Percentiles rank a stretch among this genome's conserved stretches.
Evolutionary conservation across 176 grass and related monocot genomes (phyloP).

Genomic region (Ananas comosus): DNA sequence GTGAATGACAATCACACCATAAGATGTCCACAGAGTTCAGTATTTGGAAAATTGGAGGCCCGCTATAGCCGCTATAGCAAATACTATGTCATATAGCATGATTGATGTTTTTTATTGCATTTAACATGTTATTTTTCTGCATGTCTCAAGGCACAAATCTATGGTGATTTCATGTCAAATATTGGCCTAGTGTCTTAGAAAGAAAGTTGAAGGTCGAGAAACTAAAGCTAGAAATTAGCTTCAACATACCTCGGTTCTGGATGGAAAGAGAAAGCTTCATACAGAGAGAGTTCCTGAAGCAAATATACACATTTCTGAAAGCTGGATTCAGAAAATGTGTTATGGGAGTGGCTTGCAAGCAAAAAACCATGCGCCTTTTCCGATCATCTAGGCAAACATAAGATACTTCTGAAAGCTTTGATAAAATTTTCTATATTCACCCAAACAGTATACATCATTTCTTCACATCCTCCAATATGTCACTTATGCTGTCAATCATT

Average conservation of each 20-base stretch:
- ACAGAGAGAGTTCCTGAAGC: background rate
- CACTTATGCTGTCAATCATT: constrained; percentile 13
- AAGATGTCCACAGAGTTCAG: too few relatives aligned
- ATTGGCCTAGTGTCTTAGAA: too few relatives aligned
- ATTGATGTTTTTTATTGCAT: too few relatives aligned
- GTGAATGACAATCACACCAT: too few relatives aligned
- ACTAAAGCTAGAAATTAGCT: background rate
- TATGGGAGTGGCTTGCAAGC: background rate
- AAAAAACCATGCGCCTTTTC: background rate
- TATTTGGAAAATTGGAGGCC: too few relatives aligned
- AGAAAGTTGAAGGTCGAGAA: background rate
- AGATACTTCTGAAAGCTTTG: background rate
- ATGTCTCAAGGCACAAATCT: too few relatives aligned
- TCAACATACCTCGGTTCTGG: background rate
- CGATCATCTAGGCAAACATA: background rate
- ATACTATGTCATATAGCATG: too few relatives aligned
- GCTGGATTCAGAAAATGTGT: background rate
- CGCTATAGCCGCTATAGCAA: too few relatives aligned
- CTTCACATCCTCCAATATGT: constrained; percentile 22
- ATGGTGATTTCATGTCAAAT: too few relatives aligned
- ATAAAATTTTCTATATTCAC: background rate
- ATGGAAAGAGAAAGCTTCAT: background rate
- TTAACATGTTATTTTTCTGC: too few relatives aligned
- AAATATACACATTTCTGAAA: background rate
- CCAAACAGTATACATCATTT: constrained; percentile 22